Evolutionary conservation across 1,284 basidiomycete genomes (phyloP).

Genomic region (Erythrobasidium hasegawianum): DNA sequence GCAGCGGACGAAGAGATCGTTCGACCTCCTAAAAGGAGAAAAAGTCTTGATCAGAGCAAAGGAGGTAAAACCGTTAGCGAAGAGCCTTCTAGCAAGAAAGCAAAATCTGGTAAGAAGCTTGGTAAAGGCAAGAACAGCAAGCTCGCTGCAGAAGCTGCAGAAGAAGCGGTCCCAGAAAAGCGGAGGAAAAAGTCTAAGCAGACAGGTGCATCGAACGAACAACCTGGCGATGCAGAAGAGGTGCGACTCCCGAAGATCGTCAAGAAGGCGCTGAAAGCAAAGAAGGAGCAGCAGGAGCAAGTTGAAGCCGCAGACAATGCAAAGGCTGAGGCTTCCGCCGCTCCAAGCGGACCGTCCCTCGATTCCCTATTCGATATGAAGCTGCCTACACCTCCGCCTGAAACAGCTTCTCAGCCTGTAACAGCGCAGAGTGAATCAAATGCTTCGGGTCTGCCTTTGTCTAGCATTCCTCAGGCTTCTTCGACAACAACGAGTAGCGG

Average conservation of each 20-base stretch:
- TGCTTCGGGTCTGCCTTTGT: not conserved
- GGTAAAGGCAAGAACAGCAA: constrained; percentile 6
- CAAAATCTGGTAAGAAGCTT: constrained; percentile 9
- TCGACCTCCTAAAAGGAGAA: constrained; percentile 21
- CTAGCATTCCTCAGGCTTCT: too few species aligned
- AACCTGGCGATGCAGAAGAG: not conserved
- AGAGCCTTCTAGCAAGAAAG: too few species aligned
- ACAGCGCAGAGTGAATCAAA: not conserved
- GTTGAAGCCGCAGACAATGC: not conserved
- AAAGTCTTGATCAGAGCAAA: constrained; percentile 9
- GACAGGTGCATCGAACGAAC: not conserved
- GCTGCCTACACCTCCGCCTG: not conserved
- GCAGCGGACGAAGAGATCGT: constrained; percentile 28
- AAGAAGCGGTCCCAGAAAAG: not conserved
- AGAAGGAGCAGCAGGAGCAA: not conserved
- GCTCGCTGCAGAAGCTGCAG: not conserved
- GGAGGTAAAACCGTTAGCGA: not conserved
- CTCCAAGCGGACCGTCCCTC: constrained; percentile 2
- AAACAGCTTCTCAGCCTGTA: not conserved
- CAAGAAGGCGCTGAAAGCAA: not conserved
- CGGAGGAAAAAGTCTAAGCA: constrained; percentile 13
- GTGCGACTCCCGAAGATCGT: constrained; percentile 2
- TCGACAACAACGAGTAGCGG: too few species aligned
- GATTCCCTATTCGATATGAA: constrained; percentile 13
- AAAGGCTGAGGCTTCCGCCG: not conserved